These are phyloP conservation scores for Syncephalis fuscata DNA, from an alignment of 371 early-diverging fungal species.

Conservation along the genomic window DNA sequence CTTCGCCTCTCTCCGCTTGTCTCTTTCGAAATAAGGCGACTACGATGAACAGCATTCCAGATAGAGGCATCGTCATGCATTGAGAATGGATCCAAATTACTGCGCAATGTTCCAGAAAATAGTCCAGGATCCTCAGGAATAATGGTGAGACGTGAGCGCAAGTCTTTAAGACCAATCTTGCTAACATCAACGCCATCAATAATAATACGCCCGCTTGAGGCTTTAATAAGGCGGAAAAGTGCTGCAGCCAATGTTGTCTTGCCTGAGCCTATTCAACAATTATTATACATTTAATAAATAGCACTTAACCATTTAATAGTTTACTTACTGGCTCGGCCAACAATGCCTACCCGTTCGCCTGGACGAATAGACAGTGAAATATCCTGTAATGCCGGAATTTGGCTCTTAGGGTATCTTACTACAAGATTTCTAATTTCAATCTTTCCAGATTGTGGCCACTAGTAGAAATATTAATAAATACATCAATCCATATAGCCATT, in stretches of 20 bases:
- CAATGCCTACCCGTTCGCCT: constrained; percentile 19
- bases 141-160: constrained; percentile 32
- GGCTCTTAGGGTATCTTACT: no score
- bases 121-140: constrained; percentile 33
- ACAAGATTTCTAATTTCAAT: no score
- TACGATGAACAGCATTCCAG: constrained; percentile 50
- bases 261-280: constrained; percentile 10
- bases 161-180: constrained; percentile 37
- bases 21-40: constrained; percentile 8
- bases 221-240: constrained; percentile 56
- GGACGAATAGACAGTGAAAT: constrained; percentile 7
- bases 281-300: constrained; percentile 9
- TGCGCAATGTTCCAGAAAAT: constrained; percentile 37
- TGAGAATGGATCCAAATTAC: constrained; percentile 59
- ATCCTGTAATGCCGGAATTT: no score
- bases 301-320: neutral
- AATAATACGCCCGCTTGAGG: constrained; percentile 31
- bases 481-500: no score
- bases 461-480: no score
- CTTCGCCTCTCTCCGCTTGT: no score
- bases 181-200: constrained; percentile 56
- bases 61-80: constrained; percentile 50
- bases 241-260: constrained; percentile 47
- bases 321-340: constrained; percentile 20
- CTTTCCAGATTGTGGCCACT: no score